Percentiles rank a stretch among this genome's conserved stretches.
These are phyloP conservation scores for Phytophthora syringae DNA, from an alignment of 352 stramenopile genomes.

Conservation along the genomic window DNA sequence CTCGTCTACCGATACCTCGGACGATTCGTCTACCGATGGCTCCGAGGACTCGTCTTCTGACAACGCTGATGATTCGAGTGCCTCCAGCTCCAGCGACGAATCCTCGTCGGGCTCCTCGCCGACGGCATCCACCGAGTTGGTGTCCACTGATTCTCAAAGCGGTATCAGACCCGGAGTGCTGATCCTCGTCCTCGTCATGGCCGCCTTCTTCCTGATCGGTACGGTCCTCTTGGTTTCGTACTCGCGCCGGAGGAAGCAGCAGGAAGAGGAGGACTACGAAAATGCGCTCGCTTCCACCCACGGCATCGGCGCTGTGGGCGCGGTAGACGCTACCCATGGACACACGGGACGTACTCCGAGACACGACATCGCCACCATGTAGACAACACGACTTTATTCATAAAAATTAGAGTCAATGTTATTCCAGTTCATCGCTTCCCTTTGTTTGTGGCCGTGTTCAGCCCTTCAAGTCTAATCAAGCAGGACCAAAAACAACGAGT, in stretches of 20 bases:
- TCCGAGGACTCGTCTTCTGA: conserved; percentile 15
- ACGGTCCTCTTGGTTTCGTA: conserved; percentile 66
- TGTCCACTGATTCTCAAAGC: conserved; percentile 22
- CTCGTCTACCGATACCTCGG: conserved; percentile 4
- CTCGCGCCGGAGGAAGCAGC: conserved; percentile 67
- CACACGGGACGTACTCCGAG: conserved; percentile 58
- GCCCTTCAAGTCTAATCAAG: no score
- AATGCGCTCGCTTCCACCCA: conserved; percentile 44
- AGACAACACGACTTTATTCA: conserved; percentile 10
- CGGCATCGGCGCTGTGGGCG: conserved; percentile 19
- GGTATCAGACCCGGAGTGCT: conserved; percentile 53
- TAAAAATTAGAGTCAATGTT: conserved; percentile 26
- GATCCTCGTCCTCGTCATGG: conserved; percentile 68
- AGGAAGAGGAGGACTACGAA: conserved; percentile 48
- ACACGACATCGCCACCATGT: conserved; percentile 73
- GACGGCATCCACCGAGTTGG: conserved; percentile 8
- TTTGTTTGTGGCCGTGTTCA: neutral
- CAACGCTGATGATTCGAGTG: neutral
- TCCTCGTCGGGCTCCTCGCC: conserved; percentile 9
- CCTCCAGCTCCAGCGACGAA: conserved; percentile 10
- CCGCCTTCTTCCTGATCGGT: conserved; percentile 61
- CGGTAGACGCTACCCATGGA: conserved; percentile 18
- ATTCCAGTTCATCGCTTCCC: conserved; percentile 13
- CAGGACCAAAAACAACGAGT: no score
- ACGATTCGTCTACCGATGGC: conserved; percentile 1